Percentiles rank a stretch among this genome's conserved stretches.
These are phyloP conservation scores for Colletotrichum orbiculare DNA, from an alignment of 2,329 filamentous ascomycete genomes.

Conservation along the genomic window DNA sequence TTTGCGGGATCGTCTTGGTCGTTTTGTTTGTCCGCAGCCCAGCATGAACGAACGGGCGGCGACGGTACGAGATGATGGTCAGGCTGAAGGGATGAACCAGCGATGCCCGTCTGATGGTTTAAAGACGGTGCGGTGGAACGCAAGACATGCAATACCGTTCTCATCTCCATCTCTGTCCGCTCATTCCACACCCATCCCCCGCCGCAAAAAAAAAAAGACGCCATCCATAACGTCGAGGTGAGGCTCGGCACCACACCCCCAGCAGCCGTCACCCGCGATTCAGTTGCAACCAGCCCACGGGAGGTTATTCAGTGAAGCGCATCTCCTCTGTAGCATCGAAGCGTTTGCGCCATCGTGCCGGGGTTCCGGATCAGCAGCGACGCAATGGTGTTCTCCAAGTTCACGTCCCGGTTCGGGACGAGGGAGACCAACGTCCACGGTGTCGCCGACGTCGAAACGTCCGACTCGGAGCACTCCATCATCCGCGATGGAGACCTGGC, in stretches of 20 bases:
- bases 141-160: too few species aligned
- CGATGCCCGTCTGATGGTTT: background rate
- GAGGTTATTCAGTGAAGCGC: conserved; percentile 8
- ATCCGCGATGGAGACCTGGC: conserved; percentile 53
- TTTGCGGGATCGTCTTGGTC: background rate
- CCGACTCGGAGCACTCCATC: conserved; percentile 41
- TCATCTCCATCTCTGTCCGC: background rate
- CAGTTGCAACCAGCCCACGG: background rate
- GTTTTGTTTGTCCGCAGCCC: too few species aligned
- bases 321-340: background rate
- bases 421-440: background rate
- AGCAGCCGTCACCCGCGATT: background rate
- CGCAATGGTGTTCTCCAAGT: conserved; percentile 25
- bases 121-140: conserved; percentile 13
- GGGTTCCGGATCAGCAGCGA: background rate
- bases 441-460: conserved; percentile 26
- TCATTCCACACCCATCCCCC: background rate
- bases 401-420: conserved; percentile 7
- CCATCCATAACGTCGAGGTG: background rate
- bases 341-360: background rate
- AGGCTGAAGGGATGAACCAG: background rate
- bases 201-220: background rate
- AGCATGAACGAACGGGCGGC: too few species aligned
- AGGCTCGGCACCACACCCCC: background rate
- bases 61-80: too few species aligned